Evolutionary conservation across 257 asterid species (phyloP), one percentile per base, ranked within the genome.

Genomic region (Fraxinus americana): DNA sequence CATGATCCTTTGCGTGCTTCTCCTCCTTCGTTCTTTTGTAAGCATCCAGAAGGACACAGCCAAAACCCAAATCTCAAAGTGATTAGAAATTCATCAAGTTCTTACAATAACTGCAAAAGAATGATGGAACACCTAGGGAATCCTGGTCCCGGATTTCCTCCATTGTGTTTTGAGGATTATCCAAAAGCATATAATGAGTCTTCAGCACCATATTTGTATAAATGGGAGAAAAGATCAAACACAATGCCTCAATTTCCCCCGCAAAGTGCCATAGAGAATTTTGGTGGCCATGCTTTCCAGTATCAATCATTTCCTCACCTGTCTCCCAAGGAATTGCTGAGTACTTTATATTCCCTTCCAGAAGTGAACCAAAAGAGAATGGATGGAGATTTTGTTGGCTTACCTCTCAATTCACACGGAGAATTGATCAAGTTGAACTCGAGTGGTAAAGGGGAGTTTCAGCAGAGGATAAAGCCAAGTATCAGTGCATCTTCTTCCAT

Each of bases 381-480:
- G 34, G 77, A 69, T 45, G 79, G 84, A 63, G 79, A 80, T 71
- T 83, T 78, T 75, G 77, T 89, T 72, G 90, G 96, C 27, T 89
- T 92, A 86, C 96, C 96, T 72, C 91, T 92, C 67, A 92, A 89
- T 78, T 92, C 96, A 41, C 93, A 84, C 19, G 96, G 97, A 71
- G 93, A 88, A 82, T 73, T 92, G 66, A 88, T 90, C 54, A 59
- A 78, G 50, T 48, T 76, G 77, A 86, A 78, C 75, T 84, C 91
- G 73, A 82, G 77, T 63, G 79, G 74, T 80, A 81, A 80, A 73
- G 76, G 82, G 39, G 80, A 82, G 84, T 66, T 70, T 68, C 75
- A 75, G 76, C 89, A 82, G 81, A 74, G 39, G 71, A 84, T 80
- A 78, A 85, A 79, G 35, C 72, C 82, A 65, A 86, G 76, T 52